Conservation (phyloP, 331 rosid species). For the Quercus lobata region DNA sequence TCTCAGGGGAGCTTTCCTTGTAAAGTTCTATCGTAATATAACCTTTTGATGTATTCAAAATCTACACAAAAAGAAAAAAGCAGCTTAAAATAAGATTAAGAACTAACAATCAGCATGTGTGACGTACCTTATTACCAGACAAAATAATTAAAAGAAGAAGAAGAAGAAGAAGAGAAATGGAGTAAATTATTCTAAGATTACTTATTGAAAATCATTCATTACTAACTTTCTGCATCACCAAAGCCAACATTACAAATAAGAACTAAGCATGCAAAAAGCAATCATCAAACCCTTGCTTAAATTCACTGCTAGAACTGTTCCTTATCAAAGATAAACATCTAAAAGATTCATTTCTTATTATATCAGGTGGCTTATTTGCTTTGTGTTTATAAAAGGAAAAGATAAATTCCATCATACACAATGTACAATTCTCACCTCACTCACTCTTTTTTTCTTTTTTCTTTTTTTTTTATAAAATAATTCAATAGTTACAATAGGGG, state of each 20-base stretch:
- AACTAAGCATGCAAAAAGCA: too few species aligned
- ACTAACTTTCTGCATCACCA: not conserved
- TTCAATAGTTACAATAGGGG: too few species aligned
- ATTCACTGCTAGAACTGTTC: too few species aligned
- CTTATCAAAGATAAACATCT: too few species aligned
- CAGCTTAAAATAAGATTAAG: not conserved
- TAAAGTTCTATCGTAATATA: slow-evolving; percentile 53
- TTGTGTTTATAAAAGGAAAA: too few species aligned
- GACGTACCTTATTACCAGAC: not conserved
- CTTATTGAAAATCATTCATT: not conserved
- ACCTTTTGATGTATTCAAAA: slow-evolving; percentile 85
- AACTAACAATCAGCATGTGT: not conserved
- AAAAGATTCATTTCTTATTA: too few species aligned
- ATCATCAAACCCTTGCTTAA: too few species aligned
- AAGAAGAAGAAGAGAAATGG: not conserved
- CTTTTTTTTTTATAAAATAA: not conserved
- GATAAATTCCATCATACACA: too few species aligned
- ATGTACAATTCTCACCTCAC: too few species aligned
- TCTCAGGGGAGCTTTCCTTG: slow-evolving; percentile 93
- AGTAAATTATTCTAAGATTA: not conserved
- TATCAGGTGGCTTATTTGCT: too few species aligned
- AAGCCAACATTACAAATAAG: not conserved
- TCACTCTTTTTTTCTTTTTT: not conserved
- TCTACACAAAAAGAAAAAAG: slow-evolving; percentile 26
- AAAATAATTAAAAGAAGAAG: not conserved